Conservation (phyloP, 2,329 filamentous ascomycete species). For the Scedosporium dehoogii region DNA sequence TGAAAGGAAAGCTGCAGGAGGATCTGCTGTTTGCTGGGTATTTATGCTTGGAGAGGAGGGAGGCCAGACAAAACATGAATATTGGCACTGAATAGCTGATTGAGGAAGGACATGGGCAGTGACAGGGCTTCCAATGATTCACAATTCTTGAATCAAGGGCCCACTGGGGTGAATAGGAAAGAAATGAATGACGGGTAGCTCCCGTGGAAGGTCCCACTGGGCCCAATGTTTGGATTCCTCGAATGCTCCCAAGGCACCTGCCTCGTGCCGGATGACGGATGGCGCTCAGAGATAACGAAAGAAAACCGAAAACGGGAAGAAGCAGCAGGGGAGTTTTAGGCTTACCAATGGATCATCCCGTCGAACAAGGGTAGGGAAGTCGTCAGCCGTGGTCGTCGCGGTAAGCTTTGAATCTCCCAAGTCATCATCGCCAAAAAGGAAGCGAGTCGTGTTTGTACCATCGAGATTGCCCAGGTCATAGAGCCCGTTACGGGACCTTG, state of each 20-base stretch:
- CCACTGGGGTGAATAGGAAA: background rate
- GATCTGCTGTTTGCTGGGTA: background rate
- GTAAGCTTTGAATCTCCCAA: slow-evolving; percentile 33
- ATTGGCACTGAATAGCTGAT: background rate
- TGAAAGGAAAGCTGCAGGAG: background rate
- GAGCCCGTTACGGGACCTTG: slow-evolving; percentile 55
- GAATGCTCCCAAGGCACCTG: background rate
- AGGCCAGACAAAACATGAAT: background rate
- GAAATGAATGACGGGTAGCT: slow-evolving; percentile 5
- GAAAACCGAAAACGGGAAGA: background rate
- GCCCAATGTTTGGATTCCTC: background rate
- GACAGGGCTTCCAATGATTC: background rate
- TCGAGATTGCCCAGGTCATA: slow-evolving; percentile 57
- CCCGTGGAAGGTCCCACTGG: background rate
- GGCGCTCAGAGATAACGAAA: background rate
- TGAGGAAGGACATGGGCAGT: background rate
- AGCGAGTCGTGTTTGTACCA: slow-evolving; percentile 75
- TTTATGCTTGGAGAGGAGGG: background rate
- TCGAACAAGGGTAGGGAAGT: slow-evolving; percentile 78
- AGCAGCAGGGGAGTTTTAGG: slow-evolving; percentile 7
- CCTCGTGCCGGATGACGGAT: background rate
- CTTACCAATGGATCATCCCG: slow-evolving; percentile 50
- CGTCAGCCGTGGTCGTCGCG: slow-evolving; percentile 54
- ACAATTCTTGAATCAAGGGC: background rate
- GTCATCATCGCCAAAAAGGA: slow-evolving; percentile 62